Evolutionary conservation across 768 basidiomycete genomes (phyloP).

Genomic region (Ramaria rubella): DNA sequence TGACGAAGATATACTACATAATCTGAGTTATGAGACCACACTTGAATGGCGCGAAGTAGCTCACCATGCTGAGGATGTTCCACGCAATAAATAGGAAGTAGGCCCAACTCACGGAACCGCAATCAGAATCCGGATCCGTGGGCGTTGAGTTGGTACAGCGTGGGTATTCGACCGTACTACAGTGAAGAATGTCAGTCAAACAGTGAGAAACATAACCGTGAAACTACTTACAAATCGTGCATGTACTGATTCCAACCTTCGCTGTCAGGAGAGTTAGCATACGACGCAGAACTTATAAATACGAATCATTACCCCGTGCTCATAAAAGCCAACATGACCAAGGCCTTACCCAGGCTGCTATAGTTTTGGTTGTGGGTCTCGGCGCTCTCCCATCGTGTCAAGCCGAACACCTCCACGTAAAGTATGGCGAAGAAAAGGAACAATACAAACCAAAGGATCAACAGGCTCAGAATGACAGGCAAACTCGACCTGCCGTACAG

Average conservation of each 20-base stretch:
- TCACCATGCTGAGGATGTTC: conserved; percentile 92
- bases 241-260: conserved; percentile 97
- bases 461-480: conserved; percentile 76
- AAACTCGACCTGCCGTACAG: conserved; percentile 60
- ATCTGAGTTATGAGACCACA: not conserved
- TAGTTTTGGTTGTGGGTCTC: conserved; percentile 73
- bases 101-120: conserved; percentile 79
- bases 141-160: conserved; percentile 59
- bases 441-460: conserved; percentile 81
- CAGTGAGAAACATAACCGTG: not conserved
- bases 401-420: conserved; percentile 82
- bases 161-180: conserved; percentile 68
- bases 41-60: no score
- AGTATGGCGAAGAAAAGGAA: conserved; percentile 90
- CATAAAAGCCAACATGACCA: conserved; percentile 90
- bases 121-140: conserved; percentile 64
- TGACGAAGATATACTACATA: conserved; percentile 84
- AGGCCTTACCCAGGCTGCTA: conserved; percentile 64
- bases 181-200: not conserved
- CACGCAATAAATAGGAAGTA: conserved; percentile 86
- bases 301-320: conserved; percentile 71
- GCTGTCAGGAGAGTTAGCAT: conserved; percentile 31
- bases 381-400: conserved; percentile 77
- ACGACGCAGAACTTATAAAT: not conserved
- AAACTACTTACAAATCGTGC: conserved; percentile 83